Percentiles rank a stretch among this genome's conserved stretches.
phyloP scores from a whole-genome alignment of 345 rosid species.

The Lepidium africanum region DNA sequence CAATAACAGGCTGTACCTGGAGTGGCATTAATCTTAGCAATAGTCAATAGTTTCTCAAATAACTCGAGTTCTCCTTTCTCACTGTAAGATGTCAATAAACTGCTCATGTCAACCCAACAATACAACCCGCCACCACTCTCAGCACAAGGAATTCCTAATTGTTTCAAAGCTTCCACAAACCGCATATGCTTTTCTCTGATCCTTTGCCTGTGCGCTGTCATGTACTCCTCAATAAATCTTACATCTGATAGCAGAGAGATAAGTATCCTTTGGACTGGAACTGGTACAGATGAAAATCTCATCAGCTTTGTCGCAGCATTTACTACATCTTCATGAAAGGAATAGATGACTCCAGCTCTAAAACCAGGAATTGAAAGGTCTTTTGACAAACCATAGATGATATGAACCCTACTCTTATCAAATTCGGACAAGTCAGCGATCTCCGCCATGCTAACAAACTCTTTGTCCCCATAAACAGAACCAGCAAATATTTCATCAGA shows the following conservation, averaged over 20 bases:
- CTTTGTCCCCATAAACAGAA: constrained; percentile 53
- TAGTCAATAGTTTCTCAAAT: constrained; percentile 61
- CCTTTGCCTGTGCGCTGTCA: constrained; percentile 50
- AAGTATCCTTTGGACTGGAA: constrained; percentile 67
- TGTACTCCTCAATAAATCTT: constrained; percentile 50
- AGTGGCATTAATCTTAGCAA: constrained; percentile 75
- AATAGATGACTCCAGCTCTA: constrained; percentile 72
- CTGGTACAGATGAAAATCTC: constrained; percentile 71
- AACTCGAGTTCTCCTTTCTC: constrained; percentile 89
- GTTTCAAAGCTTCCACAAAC: constrained; percentile 58
- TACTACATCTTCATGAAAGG: constrained; percentile 58
- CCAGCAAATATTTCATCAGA: constrained; percentile 90
- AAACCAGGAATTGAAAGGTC: constrained; percentile 87
- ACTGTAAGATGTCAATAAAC: constrained; percentile 54
- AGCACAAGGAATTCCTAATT: constrained; percentile 50
- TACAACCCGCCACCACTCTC: constrained; percentile 70
- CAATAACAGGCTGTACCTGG: constrained; percentile 92
- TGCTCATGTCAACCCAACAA: constrained; percentile 88
- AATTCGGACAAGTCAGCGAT: constrained; percentile 47
- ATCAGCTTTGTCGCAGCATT: constrained; percentile 58
- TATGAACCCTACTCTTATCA: constrained; percentile 79
- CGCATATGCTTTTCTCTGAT: constrained; percentile 33
- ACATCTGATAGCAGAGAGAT: constrained; percentile 69
- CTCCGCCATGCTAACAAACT: constrained; percentile 85
- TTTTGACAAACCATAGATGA: constrained; percentile 78